Conservation (phyloP, 2,329 filamentous ascomycete species). For the Phialophora expanda region DNA sequence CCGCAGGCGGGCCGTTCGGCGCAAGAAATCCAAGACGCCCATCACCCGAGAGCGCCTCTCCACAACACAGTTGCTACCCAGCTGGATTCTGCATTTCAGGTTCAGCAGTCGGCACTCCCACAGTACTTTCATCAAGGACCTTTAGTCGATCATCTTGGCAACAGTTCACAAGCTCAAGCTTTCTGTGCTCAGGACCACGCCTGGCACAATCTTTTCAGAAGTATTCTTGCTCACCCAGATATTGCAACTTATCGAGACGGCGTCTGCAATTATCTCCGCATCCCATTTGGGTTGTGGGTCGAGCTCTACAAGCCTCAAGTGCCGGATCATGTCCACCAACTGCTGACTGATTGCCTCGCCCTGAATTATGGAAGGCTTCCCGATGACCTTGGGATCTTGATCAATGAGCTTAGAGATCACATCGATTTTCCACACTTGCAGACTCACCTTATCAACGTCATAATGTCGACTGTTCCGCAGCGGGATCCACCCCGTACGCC, state of each 20-base stretch:
- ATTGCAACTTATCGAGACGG: slow-evolving; percentile 9
- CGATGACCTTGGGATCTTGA: slow-evolving; percentile 18
- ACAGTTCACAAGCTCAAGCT: slow-evolving; percentile 3
- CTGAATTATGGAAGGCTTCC: slow-evolving; percentile 22
- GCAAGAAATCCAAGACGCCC: slow-evolving; percentile 3
- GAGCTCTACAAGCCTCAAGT: slow-evolving; percentile 19
- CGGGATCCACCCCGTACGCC: not conserved
- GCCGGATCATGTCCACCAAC: slow-evolving; percentile 12
- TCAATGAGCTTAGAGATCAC: slow-evolving; percentile 17
- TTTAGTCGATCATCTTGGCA: not conserved
- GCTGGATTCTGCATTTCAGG: not conserved
- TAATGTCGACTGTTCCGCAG: slow-evolving; percentile 1
- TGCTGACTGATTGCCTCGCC: slow-evolving; percentile 16
- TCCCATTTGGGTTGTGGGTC: slow-evolving; percentile 15
- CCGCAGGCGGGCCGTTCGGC: slow-evolving; percentile 5
- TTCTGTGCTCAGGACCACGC: slow-evolving; percentile 1
- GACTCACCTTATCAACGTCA: slow-evolving; percentile 12
- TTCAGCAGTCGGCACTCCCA: not conserved
- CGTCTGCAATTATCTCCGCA: slow-evolving; percentile 22
- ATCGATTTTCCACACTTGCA: slow-evolving; percentile 17
- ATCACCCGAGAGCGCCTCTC: not conserved
- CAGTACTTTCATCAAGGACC: not conserved
- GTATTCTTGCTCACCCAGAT: slow-evolving; percentile 16
- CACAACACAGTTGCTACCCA: not conserved
- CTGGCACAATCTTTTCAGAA: not conserved